A percentile compares a stretch with the other conserved stretches of the same genome.
These are phyloP conservation scores for Pseudopithomyces maydicus DNA, from an alignment of 2,329 filamentous ascomycete genomes.

Conservation along the genomic window DNA sequence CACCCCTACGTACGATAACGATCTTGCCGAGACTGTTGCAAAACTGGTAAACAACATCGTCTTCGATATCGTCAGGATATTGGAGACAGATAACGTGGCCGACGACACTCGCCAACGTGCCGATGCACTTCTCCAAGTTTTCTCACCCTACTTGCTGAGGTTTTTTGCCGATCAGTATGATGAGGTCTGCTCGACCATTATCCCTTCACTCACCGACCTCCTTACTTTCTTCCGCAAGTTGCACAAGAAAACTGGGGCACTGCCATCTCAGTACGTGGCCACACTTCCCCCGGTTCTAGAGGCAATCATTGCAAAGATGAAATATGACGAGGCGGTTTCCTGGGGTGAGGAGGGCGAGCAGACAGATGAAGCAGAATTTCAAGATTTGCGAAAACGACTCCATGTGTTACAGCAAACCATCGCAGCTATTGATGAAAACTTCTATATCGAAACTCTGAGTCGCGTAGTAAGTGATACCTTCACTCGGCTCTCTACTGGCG, in stretches of 20 bases:
- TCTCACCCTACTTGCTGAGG: slow-evolving; percentile 83
- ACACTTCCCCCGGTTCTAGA: slow-evolving; percentile 89
- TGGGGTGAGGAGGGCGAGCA: slow-evolving; percentile 96
- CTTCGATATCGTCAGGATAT: slow-evolving; percentile 81
- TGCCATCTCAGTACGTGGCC: slow-evolving; percentile 75
- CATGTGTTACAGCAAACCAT: slow-evolving; percentile 92
- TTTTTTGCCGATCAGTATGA: slow-evolving; percentile 99
- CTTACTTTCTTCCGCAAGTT: slow-evolving; percentile 88
- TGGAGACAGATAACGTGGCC: slow-evolving; percentile 71
- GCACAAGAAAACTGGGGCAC: slow-evolving; percentile 62
- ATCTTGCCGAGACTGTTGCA: slow-evolving; percentile 91
- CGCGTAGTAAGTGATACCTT: slow-evolving; percentile 89
- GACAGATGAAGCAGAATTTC: slow-evolving; percentile 96
- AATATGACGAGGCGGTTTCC: slow-evolving; percentile 90
- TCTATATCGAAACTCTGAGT: slow-evolving; percentile 88
- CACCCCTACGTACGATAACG: slow-evolving; percentile 89
- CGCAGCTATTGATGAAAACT: slow-evolving; percentile 81
- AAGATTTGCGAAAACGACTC: slow-evolving; percentile 87
- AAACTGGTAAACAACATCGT: slow-evolving; percentile 93
- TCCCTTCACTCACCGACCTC: slow-evolving; percentile 89
- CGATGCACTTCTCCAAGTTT: slow-evolving; percentile 79
- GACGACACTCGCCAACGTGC: slow-evolving; percentile 73
- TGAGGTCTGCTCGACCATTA: slow-evolving; percentile 94
- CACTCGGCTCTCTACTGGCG: slow-evolving; percentile 71
- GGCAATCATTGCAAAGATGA: slow-evolving; percentile 93